Percentiles rank a stretch among this genome's conserved stretches.
Conservation (phyloP, 2,329 filamentous ascomycete genomes). For the Alternaria infectoria region DNA sequence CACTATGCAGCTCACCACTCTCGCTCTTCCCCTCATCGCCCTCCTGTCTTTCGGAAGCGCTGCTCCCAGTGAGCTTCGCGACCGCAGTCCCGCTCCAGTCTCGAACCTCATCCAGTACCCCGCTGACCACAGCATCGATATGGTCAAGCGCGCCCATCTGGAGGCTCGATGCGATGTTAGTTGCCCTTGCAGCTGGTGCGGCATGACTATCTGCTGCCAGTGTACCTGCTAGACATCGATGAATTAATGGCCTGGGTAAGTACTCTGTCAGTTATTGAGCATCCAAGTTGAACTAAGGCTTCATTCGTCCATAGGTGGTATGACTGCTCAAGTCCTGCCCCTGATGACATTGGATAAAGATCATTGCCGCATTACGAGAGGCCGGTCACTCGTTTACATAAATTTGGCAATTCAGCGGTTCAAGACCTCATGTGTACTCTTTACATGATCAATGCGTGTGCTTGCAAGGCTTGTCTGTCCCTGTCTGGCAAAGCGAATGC, state of each 20-base stretch:
- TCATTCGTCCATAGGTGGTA: background rate
- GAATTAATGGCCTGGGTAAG: background rate
- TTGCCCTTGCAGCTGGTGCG: constrained; percentile 11
- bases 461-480: background rate
- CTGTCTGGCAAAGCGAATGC: background rate
- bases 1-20: constrained; percentile 4
- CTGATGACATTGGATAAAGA: background rate
- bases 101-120: constrained; percentile 2
- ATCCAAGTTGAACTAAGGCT: background rate
- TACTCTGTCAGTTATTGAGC: background rate
- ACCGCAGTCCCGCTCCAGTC: background rate
- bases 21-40: background rate
- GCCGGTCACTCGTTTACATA: background rate
- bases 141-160: constrained; percentile 7
- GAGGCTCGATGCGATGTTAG: constrained; percentile 4
- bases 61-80: background rate
- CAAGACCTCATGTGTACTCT: background rate
- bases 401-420: background rate
- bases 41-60: constrained; percentile 6
- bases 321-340: background rate
- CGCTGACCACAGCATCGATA: constrained; percentile 6
- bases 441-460: background rate
- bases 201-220: constrained; percentile 13
- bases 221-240: constrained; percentile 1
- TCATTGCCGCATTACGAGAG: background rate